Percentiles rank a stretch among this genome's conserved stretches.
Conservation (phyloP, 306 rosid genomes). For the Cicer bijugum region DNA sequence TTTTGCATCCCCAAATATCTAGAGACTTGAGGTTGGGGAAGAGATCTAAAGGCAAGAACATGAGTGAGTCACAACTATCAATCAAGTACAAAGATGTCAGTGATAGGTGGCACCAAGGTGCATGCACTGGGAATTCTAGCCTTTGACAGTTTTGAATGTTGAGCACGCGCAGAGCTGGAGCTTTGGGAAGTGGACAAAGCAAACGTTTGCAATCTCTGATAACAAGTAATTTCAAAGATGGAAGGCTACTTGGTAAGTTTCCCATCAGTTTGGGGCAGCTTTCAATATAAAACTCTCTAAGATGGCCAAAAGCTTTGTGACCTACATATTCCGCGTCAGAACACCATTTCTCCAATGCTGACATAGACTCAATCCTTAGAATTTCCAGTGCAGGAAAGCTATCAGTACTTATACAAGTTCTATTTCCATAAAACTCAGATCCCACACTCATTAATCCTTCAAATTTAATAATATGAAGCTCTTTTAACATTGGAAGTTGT, state of each 20-base stretch:
- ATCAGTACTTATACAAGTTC: neutral
- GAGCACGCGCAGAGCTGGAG: constrained; percentile 30
- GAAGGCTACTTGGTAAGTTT: constrained; percentile 47
- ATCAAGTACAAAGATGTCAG: constrained; percentile 39
- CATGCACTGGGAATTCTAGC: constrained; percentile 37
- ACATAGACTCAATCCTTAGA: constrained; percentile 42
- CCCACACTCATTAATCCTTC: constrained; percentile 39
- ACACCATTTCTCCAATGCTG: constrained; percentile 49
- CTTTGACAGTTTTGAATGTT: constrained; percentile 38
- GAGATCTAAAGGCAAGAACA: constrained; percentile 41
- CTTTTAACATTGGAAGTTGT: constrained; percentile 47
- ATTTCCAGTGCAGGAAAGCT: constrained; percentile 45
- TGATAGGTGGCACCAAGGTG: constrained; percentile 14
- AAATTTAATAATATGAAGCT: constrained; percentile 43
- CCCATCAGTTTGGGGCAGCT: constrained; percentile 44
- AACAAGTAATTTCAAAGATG: constrained; percentile 45
- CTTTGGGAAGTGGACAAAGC: constrained; percentile 40
- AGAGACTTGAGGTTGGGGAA: constrained; percentile 50
- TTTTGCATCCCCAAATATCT: constrained; percentile 41
- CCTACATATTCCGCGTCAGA: constrained; percentile 7
- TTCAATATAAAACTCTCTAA: constrained; percentile 44
- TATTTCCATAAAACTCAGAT: constrained; percentile 42
- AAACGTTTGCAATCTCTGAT: constrained; percentile 44
- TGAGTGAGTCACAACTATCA: constrained; percentile 47
- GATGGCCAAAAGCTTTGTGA: constrained; percentile 29